phyloP scores from a whole-genome alignment of 2,329 filamentous ascomycete genomes.

The Venturia nashicola region DNA sequence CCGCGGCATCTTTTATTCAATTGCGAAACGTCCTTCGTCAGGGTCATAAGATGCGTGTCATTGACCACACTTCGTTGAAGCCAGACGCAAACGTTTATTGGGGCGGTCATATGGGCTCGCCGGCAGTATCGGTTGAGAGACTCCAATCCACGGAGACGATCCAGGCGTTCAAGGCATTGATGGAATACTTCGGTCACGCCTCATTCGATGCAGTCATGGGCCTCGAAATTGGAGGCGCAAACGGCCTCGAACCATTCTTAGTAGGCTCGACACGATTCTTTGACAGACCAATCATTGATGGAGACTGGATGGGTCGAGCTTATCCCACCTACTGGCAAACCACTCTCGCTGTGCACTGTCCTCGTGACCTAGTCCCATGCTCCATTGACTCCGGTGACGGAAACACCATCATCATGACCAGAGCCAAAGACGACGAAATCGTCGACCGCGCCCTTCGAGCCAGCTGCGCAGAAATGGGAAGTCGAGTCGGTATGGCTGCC shows the following conservation, averaged over 20 bases:
- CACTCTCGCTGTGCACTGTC: slow-evolving; percentile 18
- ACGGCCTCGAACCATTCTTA: slow-evolving; percentile 21
- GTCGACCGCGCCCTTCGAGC: slow-evolving; percentile 10
- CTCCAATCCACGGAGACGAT: slow-evolving; percentile 29
- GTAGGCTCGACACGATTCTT: slow-evolving; percentile 17
- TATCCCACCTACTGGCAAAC: slow-evolving; percentile 33
- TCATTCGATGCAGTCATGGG: slow-evolving; percentile 27
- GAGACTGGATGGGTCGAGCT: slow-evolving; percentile 36
- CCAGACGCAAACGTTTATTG: slow-evolving; percentile 32
- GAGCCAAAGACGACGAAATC: slow-evolving; percentile 11
- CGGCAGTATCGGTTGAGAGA: slow-evolving; percentile 31
- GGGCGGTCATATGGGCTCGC: slow-evolving; percentile 32
- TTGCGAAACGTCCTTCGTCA: slow-evolving; percentile 27
- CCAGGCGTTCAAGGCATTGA: slow-evolving; percentile 1
- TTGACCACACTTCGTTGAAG: slow-evolving; percentile 30
- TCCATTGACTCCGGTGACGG: slow-evolving; percentile 28
- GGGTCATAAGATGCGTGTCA: slow-evolving; percentile 28
- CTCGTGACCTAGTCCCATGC: slow-evolving; percentile 27
- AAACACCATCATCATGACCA: slow-evolving; percentile 12
- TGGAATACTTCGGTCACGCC: slow-evolving; percentile 11
- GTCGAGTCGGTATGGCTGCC: slow-evolving; percentile 26
- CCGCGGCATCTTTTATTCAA: slow-evolving; percentile 31
- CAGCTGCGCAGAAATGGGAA: slow-evolving; percentile 4
- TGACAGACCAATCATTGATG: slow-evolving; percentile 23
- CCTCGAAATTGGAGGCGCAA: slow-evolving; percentile 36